Percentiles rank a stretch among this genome's conserved stretches.
Evolutionary conservation across 148 eudicot genomes (phyloP).

Genomic region (Spergularia marina): DNA sequence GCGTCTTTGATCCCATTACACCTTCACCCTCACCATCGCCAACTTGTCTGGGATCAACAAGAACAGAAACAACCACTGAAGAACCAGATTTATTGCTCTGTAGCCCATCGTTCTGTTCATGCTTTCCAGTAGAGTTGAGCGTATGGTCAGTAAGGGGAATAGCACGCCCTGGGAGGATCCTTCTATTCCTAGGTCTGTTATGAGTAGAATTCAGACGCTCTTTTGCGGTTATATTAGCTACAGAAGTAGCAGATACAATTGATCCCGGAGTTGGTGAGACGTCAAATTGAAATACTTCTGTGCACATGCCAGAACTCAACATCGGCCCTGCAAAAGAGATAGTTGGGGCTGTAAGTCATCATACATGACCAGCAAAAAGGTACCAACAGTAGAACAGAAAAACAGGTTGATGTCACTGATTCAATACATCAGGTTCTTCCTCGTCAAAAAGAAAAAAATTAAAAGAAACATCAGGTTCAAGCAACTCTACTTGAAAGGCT

Average conservation of each 20-base stretch:
- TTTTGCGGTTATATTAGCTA: conserved; percentile 42
- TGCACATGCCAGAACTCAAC: conserved; percentile 95
- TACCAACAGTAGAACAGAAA: neutral
- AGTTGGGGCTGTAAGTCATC: conserved; percentile 8
- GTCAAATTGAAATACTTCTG: conserved; percentile 95
- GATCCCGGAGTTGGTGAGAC: conserved; percentile 73
- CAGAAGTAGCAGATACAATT: conserved; percentile 59
- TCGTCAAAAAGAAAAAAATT: too few relatives aligned
- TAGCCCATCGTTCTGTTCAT: conserved; percentile 42
- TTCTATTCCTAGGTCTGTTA: conserved; percentile 57
- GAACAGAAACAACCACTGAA: conserved; percentile 91
- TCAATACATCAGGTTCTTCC: neutral
- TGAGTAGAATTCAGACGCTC: conserved; percentile 47
- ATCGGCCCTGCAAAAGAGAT: conserved; percentile 61
- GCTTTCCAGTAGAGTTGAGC: conserved; percentile 47
- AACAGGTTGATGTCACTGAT: neutral
- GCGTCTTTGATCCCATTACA: conserved; percentile 65
- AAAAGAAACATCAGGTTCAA: neutral
- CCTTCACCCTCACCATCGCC: conserved; percentile 66
- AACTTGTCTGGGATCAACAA: conserved; percentile 85
- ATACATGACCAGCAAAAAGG: neutral
- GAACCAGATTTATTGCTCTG: conserved; percentile 46
- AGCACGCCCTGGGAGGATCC: conserved; percentile 63
- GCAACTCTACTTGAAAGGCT: neutral
- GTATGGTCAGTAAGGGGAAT: conserved; percentile 48